Evolutionary conservation across 176 grass and related monocot species (phyloP), one percentile per base, ranked within the genome.

Genomic region (Calamus simplicifolius): DNA sequence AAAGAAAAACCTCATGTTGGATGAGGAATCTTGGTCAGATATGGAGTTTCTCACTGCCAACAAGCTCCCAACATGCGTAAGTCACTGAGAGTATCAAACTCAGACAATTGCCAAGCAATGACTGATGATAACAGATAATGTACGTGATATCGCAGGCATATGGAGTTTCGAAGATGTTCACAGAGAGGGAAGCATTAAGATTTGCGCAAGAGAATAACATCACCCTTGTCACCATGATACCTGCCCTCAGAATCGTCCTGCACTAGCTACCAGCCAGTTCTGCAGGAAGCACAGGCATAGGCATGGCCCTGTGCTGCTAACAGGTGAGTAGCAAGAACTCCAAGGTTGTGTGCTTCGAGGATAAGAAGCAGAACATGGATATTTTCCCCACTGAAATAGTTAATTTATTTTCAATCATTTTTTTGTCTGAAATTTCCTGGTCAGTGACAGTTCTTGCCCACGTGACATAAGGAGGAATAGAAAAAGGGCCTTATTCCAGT

Each of bases 1-100:
- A 61, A 82, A 80, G 49, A 76, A 50, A 18, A 76, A 82, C 0
- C 63, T 78, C 30, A 82, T 86, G 16, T 68, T 89, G 3, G 76
- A 89, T 19, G 90, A 89, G 78, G 70, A 78, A 0, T 71, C 75
- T 1, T 95, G 76, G 76, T 95, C 90, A 4, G 85, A 89, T 60
- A 51, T 84, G 18, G 76, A 78, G 1, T 76, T 63, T 56, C 67
- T 95, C 13, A 74, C 38, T 0, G n/a, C 69, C 17, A 57, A 73
- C 4, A 80, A 72, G 31, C 48, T 52, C 10, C 54, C 76, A 21
- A 27, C 35, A 18, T 83, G 85, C 76, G 85, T 95, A 63, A 25
- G 43, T 29, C 17, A 16, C 19, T 26, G 13, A 23, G 64, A 7
- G 16, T 10, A 7, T 43, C 35, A 43, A 2, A 43, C 35, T 43